Evolutionary conservation across 441 rosid species (phyloP), one percentile per base, ranked within the genome.

Genomic region (Populus hybrid): DNA sequence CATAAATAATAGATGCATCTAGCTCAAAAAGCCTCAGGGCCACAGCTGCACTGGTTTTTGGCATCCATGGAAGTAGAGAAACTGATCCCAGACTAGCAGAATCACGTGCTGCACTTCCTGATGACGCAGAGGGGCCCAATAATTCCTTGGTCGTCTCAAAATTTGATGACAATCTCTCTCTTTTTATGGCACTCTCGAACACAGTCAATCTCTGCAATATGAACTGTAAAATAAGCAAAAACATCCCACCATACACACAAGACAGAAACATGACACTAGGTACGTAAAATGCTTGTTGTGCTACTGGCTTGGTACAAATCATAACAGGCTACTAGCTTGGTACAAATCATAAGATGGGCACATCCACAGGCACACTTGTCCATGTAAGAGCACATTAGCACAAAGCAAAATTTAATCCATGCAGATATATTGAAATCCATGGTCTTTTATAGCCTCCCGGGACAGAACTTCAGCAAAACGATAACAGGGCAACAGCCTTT

Each of bases 1-100:
- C 75, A 61, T 89, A 93, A 68, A 81, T 70, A 79, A 94, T 83
- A 32, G 94, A 89, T 14, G 91, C 84, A 80, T 97, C 99, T 67
- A 97, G 86, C 78, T 91, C 98, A 61, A 88, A 82, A 83, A 97
- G 93, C 88, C 98, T 89, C 80, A 93, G 79, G 76, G 95, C 97
- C 72, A 89, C 87, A 72, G 98, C 99, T 70, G 95, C 87, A 63
- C 89, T 84, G 11, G 98, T 91, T 85, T 86, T 87, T 9, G 99
- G 99, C 79, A 94, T 84, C 98, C 98, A 97, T 14, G 98, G 97
- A 69, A 97, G 89, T 67, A 93, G 82, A 63, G 81, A 80, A 79
- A 91, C 85, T 21, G 86, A 84, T 67, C 74, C 85, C 18, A 68
- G 59, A 79, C 78, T 83, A 77, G 78, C 78, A 75, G 74, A 81